phyloP scores from a whole-genome alignment of 2,329 filamentous ascomycete species.

The Penicillium sp. region DNA sequence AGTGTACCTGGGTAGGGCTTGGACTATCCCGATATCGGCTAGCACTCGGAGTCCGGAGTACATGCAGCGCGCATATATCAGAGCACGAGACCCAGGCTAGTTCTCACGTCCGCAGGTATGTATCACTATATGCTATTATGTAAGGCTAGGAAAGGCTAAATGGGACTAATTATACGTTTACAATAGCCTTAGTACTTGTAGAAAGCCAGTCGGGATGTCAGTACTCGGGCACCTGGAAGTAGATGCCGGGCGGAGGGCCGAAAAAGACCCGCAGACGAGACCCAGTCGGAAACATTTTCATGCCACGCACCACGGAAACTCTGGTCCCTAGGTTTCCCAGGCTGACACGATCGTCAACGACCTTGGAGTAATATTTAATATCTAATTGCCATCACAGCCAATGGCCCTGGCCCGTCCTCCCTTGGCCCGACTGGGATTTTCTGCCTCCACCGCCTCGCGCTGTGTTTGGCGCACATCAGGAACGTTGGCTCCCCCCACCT shows the following conservation, averaged over 20 bases:
- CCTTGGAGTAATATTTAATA: not conserved
- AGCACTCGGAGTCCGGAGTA: constrained; percentile 11
- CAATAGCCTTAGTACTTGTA: not conserved
- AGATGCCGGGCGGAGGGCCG: constrained; percentile 3
- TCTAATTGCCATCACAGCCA: constrained; percentile 12
- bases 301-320: not conserved
- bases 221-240: not conserved
- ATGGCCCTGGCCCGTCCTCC: constrained; percentile 27
- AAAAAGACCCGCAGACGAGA: not conserved
- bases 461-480: constrained; percentile 35
- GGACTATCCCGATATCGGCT: constrained; percentile 18
- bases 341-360: not conserved
- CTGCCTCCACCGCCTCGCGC: constrained; percentile 35
- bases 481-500: constrained; percentile 45
- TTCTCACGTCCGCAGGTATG: not conserved
- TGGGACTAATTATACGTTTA: not conserved
- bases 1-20: not conserved
- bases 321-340: not conserved
- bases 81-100: constrained; percentile 9
- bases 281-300: not conserved
- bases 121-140: too few relatives aligned
- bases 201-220: constrained; percentile 9
- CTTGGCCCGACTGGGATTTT: constrained; percentile 33
- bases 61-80: constrained; percentile 16
- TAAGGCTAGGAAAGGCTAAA: not conserved